Evolutionary conservation across 2,329 filamentous ascomycete species (phyloP).

Genomic region (Coniochaeta sp.): DNA sequence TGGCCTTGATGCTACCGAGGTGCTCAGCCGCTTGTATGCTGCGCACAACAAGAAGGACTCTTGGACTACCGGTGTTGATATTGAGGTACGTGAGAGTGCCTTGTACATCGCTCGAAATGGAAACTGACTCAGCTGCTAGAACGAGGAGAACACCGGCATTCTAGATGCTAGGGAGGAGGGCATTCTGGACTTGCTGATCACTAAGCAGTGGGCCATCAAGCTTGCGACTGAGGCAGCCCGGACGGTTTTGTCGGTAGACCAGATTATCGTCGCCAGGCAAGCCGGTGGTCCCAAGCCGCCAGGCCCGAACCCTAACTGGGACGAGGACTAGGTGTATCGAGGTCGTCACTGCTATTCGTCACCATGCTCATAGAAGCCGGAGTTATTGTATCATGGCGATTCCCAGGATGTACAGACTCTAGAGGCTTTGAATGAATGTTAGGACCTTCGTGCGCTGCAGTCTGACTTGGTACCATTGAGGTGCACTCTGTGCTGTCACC

Average conservation of each 20-base stretch:
- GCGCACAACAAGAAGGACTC: constrained; percentile 83
- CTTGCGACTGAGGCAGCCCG: constrained; percentile 90
- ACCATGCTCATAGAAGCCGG: not conserved
- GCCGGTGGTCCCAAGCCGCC: constrained; percentile 96
- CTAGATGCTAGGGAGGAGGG: constrained; percentile 81
- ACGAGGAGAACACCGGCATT: constrained; percentile 70
- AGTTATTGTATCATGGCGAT: not conserved
- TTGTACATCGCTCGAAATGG: not conserved
- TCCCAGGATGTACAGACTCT: not conserved
- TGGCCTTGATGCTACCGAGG: constrained; percentile 93
- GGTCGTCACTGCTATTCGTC: not conserved
- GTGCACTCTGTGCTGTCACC: not conserved
- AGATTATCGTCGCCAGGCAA: constrained; percentile 97
- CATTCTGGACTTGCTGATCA: constrained; percentile 84
- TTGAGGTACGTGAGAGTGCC: constrained; percentile 52
- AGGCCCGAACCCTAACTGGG: constrained; percentile 77
- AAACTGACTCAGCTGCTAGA: constrained; percentile 33
- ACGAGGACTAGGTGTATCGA: constrained; percentile 43
- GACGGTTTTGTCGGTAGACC: constrained; percentile 92
- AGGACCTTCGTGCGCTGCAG: not conserved
- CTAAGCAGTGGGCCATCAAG: constrained; percentile 96
- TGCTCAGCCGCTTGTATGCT: constrained; percentile 84
- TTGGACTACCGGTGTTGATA: constrained; percentile 89
- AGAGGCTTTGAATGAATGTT: not conserved
- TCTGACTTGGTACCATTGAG: not conserved